These are phyloP conservation scores for Manihot esculenta DNA, from an alignment of 441 rosid genomes.

Conservation along the genomic window DNA sequence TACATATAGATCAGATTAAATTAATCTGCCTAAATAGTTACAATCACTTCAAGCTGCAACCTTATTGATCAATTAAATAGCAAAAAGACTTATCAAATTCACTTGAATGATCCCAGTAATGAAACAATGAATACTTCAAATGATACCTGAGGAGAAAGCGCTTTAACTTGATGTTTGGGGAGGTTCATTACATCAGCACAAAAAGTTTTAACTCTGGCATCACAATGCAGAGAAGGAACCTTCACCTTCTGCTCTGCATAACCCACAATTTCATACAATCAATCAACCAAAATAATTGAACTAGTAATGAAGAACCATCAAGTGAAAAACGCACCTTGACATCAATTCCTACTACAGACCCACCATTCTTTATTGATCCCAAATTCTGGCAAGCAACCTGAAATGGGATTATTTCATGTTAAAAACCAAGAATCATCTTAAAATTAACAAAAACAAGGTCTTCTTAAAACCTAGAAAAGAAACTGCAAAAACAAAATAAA, in stretches of 20 bases:
- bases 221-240: conserved; percentile 81
- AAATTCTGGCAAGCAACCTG: conserved; percentile 94
- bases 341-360: conserved; percentile 83
- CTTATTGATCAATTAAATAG: not conserved
- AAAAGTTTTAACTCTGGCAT: conserved; percentile 74
- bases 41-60: not conserved
- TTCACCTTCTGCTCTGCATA: conserved; percentile 89
- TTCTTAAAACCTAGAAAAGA: conserved; percentile 3
- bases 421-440: not conserved
- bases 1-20: not conserved
- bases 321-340: conserved; percentile 56
- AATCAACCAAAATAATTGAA: conserved; percentile 11
- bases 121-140: not conserved
- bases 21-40: not conserved
- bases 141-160: conserved; percentile 71
- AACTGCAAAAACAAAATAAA: not conserved
- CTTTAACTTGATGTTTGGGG: conserved; percentile 50
- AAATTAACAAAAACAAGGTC: not conserved
- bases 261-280: conserved; percentile 29
- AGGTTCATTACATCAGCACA: conserved; percentile 76
- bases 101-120: not conserved
- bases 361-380: conserved; percentile 78
- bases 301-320: conserved; percentile 7
- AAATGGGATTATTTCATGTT: conserved; percentile 4
- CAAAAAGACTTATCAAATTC: not conserved